Percentiles rank a stretch among this genome's conserved stretches.
phyloP scores from a whole-genome alignment of 2,329 filamentous ascomycete species.

The Myrmaecium sp. region DNA sequence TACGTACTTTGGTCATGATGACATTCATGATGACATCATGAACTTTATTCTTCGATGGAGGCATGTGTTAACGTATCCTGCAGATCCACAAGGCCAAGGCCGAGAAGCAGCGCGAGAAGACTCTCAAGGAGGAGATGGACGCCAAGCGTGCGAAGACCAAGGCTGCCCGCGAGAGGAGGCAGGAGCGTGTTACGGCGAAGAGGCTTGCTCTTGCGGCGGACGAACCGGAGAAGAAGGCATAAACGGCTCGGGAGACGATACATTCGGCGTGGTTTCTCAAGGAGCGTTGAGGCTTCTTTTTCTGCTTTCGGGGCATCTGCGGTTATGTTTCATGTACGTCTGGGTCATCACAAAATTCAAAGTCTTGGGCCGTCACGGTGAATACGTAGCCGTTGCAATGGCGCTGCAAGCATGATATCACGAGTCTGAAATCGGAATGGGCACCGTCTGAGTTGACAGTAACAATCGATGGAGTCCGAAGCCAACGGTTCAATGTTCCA shows the following conservation, averaged over 20 bases:
- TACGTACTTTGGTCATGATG: too few relatives aligned
- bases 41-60: constrained; percentile 9
- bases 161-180: constrained; percentile 97
- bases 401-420: too few relatives aligned
- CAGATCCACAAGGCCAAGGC: constrained; percentile 99
- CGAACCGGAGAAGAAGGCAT: constrained; percentile 29
- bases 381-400: too few relatives aligned
- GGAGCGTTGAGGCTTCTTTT: constrained; percentile 22
- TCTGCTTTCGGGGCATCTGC: constrained; percentile 23
- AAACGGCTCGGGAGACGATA: constrained; percentile 19
- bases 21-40: constrained; percentile 17
- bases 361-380: too few relatives aligned
- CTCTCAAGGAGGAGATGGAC: constrained; percentile 99
- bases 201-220: constrained; percentile 69
- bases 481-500: too few relatives aligned
- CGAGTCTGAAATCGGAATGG: too few relatives aligned
- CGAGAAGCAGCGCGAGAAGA: constrained; percentile 91
- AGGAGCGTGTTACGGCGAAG: constrained; percentile 84
- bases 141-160: constrained; percentile 99
- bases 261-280: constrained; percentile 24
- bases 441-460: too few relatives aligned
- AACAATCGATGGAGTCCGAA: too few relatives aligned
- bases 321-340: constrained; percentile 28
- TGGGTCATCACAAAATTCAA: constrained; percentile 21
- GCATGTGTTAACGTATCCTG: constrained; percentile 14